Evolutionary conservation across 2,329 filamentous ascomycete species (phyloP), one percentile per base, ranked within the genome.

Genomic region (Nemania sp.): DNA sequence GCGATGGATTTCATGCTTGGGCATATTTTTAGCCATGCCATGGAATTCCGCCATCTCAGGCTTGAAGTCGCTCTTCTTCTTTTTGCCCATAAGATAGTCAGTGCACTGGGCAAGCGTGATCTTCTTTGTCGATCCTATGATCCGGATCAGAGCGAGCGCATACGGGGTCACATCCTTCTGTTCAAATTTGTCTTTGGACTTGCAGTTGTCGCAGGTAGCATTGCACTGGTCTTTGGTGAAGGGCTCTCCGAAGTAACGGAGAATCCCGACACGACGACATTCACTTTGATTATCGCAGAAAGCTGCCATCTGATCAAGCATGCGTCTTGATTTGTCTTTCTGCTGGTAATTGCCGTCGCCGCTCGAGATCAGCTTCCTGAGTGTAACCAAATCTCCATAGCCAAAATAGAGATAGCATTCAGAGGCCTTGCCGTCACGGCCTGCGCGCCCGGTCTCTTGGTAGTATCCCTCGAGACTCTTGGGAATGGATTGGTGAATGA

Each of bases 381-480:
- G 77, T 48, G 83, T 80, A 43, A 79, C 81, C 46, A 88, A 86
- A 69, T 99, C 94, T 55, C 77, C 80, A 66, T 90, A 96, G 39
- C 84, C 84, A 66, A 94, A 99, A 72, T 88, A 97, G 12, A 99
- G 80, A 69, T 92, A 94, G 74, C 94, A 99, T 53, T 89, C 86
- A 6, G 94, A 97, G 17, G 80, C 81, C 62, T 90, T 85, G 7
- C 93, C 93, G 70, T 99, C 94, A 69, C 94, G 84, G 6, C 94
- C 94, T 54, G 95, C 94, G 64, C 94, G 88, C 1, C 94, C 94
- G 39, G 94, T 99, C 71, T 99, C 94, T 69, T 99, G 94, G 67
- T 99, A 99, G 71, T 99, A 99, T 0, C 94, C 94, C 73, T 99
- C 94, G 49, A 99, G 76, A 64, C 91, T 97, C 72, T 99, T 97